These are phyloP conservation scores for Aspergillus fischeri DNA, from an alignment of 2,329 filamentous ascomycete species.

Conservation along the genomic window DNA sequence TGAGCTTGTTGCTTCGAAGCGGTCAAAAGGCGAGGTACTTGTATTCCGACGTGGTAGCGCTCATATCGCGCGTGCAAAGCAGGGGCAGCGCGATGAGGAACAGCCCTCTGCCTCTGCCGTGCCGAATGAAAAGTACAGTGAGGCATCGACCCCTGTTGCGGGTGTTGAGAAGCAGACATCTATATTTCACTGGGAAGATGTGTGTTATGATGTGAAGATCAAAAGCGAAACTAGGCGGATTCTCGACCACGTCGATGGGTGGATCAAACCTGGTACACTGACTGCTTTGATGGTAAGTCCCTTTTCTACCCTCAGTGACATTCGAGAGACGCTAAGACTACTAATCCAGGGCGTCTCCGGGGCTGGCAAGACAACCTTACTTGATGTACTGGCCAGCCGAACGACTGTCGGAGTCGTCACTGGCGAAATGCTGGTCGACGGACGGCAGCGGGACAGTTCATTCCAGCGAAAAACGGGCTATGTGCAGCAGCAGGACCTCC, in stretches of 20 bases:
- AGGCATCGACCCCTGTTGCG: neutral
- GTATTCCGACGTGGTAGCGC: slow-evolving; percentile 61
- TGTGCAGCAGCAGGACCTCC: slow-evolving; percentile 70
- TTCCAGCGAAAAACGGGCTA: slow-evolving; percentile 27
- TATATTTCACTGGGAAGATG: slow-evolving; percentile 77
- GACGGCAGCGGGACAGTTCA: slow-evolving; percentile 57
- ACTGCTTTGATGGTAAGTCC: slow-evolving; percentile 69
- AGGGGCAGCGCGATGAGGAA: slow-evolving; percentile 1
- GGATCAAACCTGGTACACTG: slow-evolving; percentile 83
- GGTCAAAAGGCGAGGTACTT: slow-evolving; percentile 70
- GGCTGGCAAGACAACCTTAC: slow-evolving; percentile 81
- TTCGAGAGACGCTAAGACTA: neutral
- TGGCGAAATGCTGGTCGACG: slow-evolving; percentile 76
- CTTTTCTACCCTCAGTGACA: slow-evolving; percentile 16
- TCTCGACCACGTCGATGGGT: slow-evolving; percentile 77
- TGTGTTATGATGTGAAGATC: slow-evolving; percentile 73
- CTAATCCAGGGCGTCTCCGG: slow-evolving; percentile 79
- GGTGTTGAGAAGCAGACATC: slow-evolving; percentile 60
- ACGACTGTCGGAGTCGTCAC: slow-evolving; percentile 79
- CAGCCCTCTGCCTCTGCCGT: neutral
- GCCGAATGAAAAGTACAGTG: neutral
- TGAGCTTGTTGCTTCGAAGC: slow-evolving; percentile 52
- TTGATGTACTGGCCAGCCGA: slow-evolving; percentile 77
- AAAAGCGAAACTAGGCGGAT: slow-evolving; percentile 68
- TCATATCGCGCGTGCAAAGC: slow-evolving; percentile 1